Base-by-base conservation (phyloP, 495 filamentous ascomycete genomes). In the Amniculicola lignicola region DNA sequence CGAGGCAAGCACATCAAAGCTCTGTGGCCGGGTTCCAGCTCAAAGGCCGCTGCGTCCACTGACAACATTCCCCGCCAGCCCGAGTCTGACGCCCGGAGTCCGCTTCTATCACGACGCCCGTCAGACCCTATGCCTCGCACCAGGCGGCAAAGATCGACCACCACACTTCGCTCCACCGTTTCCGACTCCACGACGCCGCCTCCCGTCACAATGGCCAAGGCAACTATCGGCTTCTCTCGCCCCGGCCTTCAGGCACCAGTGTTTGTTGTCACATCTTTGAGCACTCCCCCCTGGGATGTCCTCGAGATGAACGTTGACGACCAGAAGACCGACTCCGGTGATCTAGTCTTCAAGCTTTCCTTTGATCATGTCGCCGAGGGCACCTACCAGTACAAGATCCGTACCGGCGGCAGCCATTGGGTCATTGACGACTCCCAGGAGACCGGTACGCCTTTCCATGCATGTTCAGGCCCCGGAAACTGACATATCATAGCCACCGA, bases 321-420 rank as follows among this genome's bases (percentile, higher is more conserved):
- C 7, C 31, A 62, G 29, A 59, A 39, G 40, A 59, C 57, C 10
- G 55, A 53, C 7, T 41, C 56, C 23, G 67, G 64, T 4, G 62
- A 69, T 15, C 57, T 66, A 14, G 62, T 62, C 33, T 72, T 71
- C 53, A 38, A 4, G 38, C 65, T 51, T 43, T 15, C 38, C 0
- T 72, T 77, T 21, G 70, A 73, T 15, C 75, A 79, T 31, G 72
- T 77, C 19, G 62, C 83, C 24, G 63, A 70, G 23, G 75, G 76
- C 15, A 61, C 79, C 52, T 80, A 84, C 54, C 79, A 85, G 59
- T 89, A 87, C 72, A 87, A 87, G 65, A 87, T 89, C 62, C 76
- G 83, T 19, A 67, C 86, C 44, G 84, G 82, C 4, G 40, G 69
- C 2, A 79, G 78, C 27, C 76, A 86, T 58, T 82, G 85, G 86